Evolutionary conservation across 352 stramenopile species (phyloP).

Genomic region (Phytophthora lateralis): DNA sequence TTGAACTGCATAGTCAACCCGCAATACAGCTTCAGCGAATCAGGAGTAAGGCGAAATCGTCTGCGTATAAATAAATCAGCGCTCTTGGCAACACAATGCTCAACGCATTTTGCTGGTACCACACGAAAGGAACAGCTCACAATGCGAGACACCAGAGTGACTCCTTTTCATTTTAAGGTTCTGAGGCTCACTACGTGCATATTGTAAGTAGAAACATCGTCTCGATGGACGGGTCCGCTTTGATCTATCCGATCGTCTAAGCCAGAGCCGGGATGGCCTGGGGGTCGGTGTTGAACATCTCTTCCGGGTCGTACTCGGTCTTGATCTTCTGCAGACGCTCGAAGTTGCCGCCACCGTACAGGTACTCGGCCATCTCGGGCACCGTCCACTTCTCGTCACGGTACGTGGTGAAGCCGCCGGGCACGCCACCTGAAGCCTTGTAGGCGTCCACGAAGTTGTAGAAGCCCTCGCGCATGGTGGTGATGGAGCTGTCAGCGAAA

Average conservation of each 20-base stretch:
- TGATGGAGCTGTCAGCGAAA: conserved; percentile 26
- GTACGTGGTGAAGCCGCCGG: conserved; percentile 33
- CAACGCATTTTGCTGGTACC: too few species aligned
- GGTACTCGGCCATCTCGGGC: conserved; percentile 27
- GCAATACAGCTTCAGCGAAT: too few species aligned
- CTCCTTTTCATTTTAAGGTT: conserved; percentile 1
- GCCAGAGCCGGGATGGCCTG: conserved; percentile 32
- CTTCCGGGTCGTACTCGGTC: conserved; percentile 23
- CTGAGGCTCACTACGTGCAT: conserved; percentile 2
- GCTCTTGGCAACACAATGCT: too few species aligned
- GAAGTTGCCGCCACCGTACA: conserved; percentile 32
- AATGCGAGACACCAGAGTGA: conserved; percentile 2
- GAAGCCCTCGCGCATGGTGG: conserved; percentile 24
- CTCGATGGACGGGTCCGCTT: background rate
- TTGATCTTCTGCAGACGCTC: conserved; percentile 34
- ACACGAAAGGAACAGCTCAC: background rate
- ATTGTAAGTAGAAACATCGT: conserved; percentile 8
- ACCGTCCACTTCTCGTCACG: conserved; percentile 34
- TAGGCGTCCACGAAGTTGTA: conserved; percentile 33
- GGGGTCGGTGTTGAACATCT: conserved; percentile 36
- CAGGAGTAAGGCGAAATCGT: too few species aligned
- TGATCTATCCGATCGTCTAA: conserved; percentile 11
- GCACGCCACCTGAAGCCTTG: conserved; percentile 27
- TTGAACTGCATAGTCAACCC: too few species aligned
- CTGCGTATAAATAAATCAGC: too few species aligned